Percentiles rank a stretch among this genome's conserved stretches.
These are phyloP conservation scores for Russula ochroleuca DNA, from an alignment of 768 basidiomycete genomes.

Conservation along the genomic window DNA sequence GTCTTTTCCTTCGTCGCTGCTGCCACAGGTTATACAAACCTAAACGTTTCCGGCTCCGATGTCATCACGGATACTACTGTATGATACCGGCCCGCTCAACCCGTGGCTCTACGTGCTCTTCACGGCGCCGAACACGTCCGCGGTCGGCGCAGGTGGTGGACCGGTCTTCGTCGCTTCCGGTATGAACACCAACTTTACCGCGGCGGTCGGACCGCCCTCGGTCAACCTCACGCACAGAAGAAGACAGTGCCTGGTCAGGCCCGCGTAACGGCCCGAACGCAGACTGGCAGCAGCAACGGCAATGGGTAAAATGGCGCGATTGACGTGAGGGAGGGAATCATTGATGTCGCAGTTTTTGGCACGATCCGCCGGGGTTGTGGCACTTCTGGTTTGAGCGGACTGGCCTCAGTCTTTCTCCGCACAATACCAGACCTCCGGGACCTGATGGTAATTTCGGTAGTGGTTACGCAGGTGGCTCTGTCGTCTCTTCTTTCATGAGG, in stretches of 20 bases:
- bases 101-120: slow-evolving; percentile 41
- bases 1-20: slow-evolving; percentile 51
- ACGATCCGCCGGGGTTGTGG: neutral
- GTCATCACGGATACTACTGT: slow-evolving; percentile 40
- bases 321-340: neutral
- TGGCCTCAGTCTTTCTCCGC: neutral
- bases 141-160: slow-evolving; percentile 43
- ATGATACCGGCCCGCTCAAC: slow-evolving; percentile 44
- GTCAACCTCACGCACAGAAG: slow-evolving; percentile 40
- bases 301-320: neutral
- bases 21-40: slow-evolving; percentile 43
- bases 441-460: too few relatives aligned
- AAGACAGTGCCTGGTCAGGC: slow-evolving; percentile 26
- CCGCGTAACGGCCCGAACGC: slow-evolving; percentile 2
- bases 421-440: too few relatives aligned
- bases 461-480: neutral
- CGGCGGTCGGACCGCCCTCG: slow-evolving; percentile 29
- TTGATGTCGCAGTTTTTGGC: neutral
- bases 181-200: slow-evolving; percentile 38
- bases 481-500: too few relatives aligned
- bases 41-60: slow-evolving; percentile 30
- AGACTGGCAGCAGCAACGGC: neutral
- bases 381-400: neutral
- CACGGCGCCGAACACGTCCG: slow-evolving; percentile 41
- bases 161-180: slow-evolving; percentile 38